A percentile compares a stretch with the other conserved stretches of the same genome.
phyloP scores from a whole-genome alignment of 768 basidiomycete genomes.

The Lactifluus volemus region DNA sequence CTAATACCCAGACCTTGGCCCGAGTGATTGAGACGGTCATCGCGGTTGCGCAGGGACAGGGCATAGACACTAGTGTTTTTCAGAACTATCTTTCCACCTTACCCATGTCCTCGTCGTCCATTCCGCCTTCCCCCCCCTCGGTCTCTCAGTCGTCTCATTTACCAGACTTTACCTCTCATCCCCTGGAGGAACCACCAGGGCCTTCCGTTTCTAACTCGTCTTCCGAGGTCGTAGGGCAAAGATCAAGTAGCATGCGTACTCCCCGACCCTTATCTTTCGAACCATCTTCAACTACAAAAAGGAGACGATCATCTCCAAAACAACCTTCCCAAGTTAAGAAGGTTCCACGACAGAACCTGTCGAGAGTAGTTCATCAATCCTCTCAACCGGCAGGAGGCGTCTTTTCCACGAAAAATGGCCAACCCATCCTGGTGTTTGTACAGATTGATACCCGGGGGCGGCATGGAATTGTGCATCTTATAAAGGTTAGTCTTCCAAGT shows the following conservation, averaged over 20 bases:
- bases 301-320: background rate
- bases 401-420: constrained; percentile 37
- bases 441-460: constrained; percentile 58
- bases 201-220: background rate
- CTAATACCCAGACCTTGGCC: constrained; percentile 8
- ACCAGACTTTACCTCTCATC: background rate
- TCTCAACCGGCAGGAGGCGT: constrained; percentile 25
- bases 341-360: background rate
- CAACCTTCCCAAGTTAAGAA: background rate
- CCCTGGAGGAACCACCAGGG: background rate
- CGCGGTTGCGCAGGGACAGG: constrained; percentile 14
- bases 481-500: constrained; percentile 34
- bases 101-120: background rate
- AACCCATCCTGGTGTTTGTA: constrained; percentile 39
- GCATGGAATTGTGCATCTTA: constrained; percentile 37
- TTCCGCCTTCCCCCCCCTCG: background rate
- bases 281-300: background rate
- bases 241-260: background rate
- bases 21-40: constrained; percentile 16
- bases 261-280: background rate
- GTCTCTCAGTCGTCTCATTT: background rate
- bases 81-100: constrained; percentile 13
- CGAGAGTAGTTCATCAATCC: background rate
- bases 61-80: constrained; percentile 9
- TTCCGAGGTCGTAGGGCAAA: background rate